Evolutionary conservation across 2,329 filamentous ascomycete genomes (phyloP), one percentile per base, ranked within the genome.

Genomic region (Colletotrichum sansevieriae): DNA sequence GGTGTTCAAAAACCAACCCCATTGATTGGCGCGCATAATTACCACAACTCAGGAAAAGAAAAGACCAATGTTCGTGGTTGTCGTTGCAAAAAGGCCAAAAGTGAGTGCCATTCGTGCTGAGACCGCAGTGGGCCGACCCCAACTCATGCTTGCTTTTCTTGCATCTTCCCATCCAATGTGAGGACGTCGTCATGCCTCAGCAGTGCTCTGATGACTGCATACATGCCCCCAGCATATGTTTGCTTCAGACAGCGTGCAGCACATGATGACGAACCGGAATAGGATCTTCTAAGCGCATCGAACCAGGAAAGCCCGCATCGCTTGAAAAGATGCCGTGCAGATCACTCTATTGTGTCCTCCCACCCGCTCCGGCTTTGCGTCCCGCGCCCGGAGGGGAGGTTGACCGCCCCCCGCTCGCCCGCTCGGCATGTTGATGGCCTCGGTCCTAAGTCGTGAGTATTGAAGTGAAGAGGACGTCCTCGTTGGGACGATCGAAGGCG

Each of bases 121-220:
- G 2, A 60, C 6, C 3, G 9, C 3, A 20, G 20, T 65, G 60
- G 61, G 22, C 54, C 46, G 39, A 35, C 18, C 12, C 7, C 8
- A 25, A 25, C 10, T 10, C 9, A 33, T n/a, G n/a, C 20, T 37
- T 65, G 52, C 46, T 65, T 65, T 55, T 43, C 9, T 7, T 35
- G 29, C 29, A 29, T 29, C 29, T 29, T 11, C 18, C 15, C 18
- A 15, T 59, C 55, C 54, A 59, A 37, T 43, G 39, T 20, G n/a
- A 29, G 55, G 33, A 68, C 61, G 61, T 65, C 65, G 65, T 65
- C 47, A n/a, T 41, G 33, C 41, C 15, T 20, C 4, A 54, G 39
- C n/a, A 29, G 33, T 61, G 33, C 54, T 20, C 33, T 11, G 25
- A 44, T 55, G 46, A 60, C 54, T 15, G 22, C 61, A 51, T 65